phyloP scores from a whole-genome alignment of 2,329 filamentous ascomycete species.

The Colletotrichum sp. region DNA sequence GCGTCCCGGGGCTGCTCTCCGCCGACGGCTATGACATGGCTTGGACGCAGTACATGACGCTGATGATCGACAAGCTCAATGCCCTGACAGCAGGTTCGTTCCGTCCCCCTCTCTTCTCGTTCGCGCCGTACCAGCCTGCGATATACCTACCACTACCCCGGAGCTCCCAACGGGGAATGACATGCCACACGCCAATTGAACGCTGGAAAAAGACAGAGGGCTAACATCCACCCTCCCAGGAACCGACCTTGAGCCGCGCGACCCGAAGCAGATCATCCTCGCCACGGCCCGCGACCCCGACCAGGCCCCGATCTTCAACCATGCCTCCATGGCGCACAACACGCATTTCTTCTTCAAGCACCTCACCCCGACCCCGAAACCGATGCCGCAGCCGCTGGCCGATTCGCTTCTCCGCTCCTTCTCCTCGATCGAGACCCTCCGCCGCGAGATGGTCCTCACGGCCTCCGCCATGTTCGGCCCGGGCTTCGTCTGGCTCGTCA shows the following conservation, averaged over 20 bases:
- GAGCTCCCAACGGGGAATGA: not conserved
- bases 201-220: not conserved
- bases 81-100: slow-evolving; percentile 71
- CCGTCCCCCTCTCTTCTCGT: not conserved
- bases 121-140: not conserved
- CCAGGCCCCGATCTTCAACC: slow-evolving; percentile 86
- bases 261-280: slow-evolving; percentile 72
- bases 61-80: slow-evolving; percentile 80
- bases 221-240: slow-evolving; percentile 46
- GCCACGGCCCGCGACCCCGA: slow-evolving; percentile 79
- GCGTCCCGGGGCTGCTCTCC: slow-evolving; percentile 75
- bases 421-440: slow-evolving; percentile 82
- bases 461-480: slow-evolving; percentile 94
- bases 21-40: slow-evolving; percentile 73
- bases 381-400: slow-evolving; percentile 63
- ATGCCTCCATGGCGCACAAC: slow-evolving; percentile 96
- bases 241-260: slow-evolving; percentile 65
- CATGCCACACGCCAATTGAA: not conserved
- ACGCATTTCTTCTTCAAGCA: slow-evolving; percentile 81
- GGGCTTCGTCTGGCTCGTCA: slow-evolving; percentile 95
- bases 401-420: slow-evolving; percentile 72
- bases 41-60: slow-evolving; percentile 82
- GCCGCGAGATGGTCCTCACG: slow-evolving; percentile 78
- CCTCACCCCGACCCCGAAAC: slow-evolving; percentile 45
- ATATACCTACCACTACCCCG: not conserved